Percentiles rank a stretch among this genome's conserved stretches.
phyloP scores from a whole-genome alignment of 495 filamentous ascomycete genomes.

The Parachaetomium inaequale region DNA sequence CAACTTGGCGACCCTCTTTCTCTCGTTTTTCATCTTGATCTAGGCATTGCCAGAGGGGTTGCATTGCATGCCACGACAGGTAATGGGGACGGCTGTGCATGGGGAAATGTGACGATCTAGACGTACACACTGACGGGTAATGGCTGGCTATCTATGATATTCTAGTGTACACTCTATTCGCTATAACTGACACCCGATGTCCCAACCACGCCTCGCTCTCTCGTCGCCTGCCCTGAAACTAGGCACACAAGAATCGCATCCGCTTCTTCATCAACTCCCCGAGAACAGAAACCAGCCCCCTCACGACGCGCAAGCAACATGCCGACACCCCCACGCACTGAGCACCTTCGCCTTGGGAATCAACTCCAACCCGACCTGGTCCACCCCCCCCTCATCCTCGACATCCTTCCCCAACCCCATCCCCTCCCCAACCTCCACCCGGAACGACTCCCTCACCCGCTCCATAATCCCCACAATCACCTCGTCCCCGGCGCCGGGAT shows the following conservation, averaged over 20 bases:
- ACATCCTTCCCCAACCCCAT: neutral
- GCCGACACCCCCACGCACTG: neutral
- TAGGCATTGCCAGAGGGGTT: neutral
- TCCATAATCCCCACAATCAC: slow-evolving; percentile 38
- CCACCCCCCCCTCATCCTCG: neutral
- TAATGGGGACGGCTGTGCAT: neutral
- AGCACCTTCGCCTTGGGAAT: slow-evolving; percentile 20
- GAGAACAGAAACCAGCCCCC: neutral
- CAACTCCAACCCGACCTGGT: slow-evolving; percentile 16
- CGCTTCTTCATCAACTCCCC: neutral
- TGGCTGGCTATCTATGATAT: neutral
- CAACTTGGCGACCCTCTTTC: slow-evolving; percentile 11
- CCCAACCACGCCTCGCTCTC: neutral
- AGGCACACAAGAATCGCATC: no score
- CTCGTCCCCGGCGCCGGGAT: slow-evolving; percentile 33
- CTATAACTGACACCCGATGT: neutral
- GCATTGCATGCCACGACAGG: neutral
- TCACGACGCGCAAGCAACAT: slow-evolving; percentile 5
- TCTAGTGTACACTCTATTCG: neutral
- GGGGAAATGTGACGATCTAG: neutral
- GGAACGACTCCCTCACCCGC: slow-evolving; percentile 38
- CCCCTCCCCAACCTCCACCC: slow-evolving; percentile 9
- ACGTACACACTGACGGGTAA: neutral
- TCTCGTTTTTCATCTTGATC: slow-evolving; percentile 17
- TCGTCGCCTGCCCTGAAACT: no score